Conservation (phyloP, 2,329 filamentous ascomycete species). For the Bipolaris sorokiniana region DNA sequence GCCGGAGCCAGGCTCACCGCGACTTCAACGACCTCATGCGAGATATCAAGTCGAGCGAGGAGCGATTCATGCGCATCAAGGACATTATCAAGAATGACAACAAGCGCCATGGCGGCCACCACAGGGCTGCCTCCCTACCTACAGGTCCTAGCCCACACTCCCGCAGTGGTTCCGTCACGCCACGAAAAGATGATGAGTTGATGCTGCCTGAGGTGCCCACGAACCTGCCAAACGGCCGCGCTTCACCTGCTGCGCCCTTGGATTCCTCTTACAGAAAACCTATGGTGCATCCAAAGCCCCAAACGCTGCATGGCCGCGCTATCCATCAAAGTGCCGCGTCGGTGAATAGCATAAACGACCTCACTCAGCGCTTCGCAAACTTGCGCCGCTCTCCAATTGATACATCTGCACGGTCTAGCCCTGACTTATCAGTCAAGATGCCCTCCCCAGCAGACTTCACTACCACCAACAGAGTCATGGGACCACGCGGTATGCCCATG, state of each 20-base stretch:
- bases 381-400: slow-evolving; percentile 36
- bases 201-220: slow-evolving; percentile 46
- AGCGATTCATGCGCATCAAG: slow-evolving; percentile 56
- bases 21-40: slow-evolving; percentile 50
- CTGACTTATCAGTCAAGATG: slow-evolving; percentile 49
- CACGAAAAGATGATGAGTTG: slow-evolving; percentile 38
- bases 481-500: slow-evolving; percentile 62
- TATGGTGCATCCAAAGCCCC: slow-evolving; percentile 69
- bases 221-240: slow-evolving; percentile 24
- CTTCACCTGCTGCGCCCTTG: slow-evolving; percentile 23
- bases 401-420: slow-evolving; percentile 32
- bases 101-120: slow-evolving; percentile 60
- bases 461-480: slow-evolving; percentile 46
- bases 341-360: slow-evolving; percentile 35
- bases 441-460: slow-evolving; percentile 50
- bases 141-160: slow-evolving; percentile 20
- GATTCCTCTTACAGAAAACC: slow-evolving; percentile 43
- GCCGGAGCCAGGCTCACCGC: slow-evolving; percentile 57
- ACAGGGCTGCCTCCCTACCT: slow-evolving; percentile 23
- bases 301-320: slow-evolving; percentile 67
- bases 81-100: slow-evolving; percentile 53
- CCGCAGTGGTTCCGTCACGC: slow-evolving; percentile 22
- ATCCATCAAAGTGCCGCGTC: slow-evolving; percentile 50
- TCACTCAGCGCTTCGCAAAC: slow-evolving; percentile 49
- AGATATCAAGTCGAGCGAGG: slow-evolving; percentile 46